These are phyloP conservation scores for Coemansia nantahalensis DNA, from an alignment of 192 early-diverging fungal genomes.

Conservation along the genomic window DNA sequence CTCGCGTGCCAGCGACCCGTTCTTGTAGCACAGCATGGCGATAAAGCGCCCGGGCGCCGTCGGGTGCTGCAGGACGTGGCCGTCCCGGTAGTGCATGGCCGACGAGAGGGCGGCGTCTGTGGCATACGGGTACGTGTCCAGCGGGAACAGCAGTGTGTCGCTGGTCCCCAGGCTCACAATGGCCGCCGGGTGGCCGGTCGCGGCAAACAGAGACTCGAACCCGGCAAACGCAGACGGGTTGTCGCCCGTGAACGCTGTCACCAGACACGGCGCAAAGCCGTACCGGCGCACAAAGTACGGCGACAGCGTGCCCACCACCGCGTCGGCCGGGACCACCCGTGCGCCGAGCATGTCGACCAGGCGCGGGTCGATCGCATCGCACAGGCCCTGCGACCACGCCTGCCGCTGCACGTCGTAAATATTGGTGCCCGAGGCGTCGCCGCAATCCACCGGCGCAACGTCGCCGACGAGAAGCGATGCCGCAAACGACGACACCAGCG, in stretches of 20 bases:
- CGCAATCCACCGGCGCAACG: constrained; percentile 61
- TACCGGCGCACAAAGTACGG: constrained; percentile 65
- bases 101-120: neutral
- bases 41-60: constrained; percentile 58
- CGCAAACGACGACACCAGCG: constrained; percentile 71
- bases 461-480: constrained; percentile 62
- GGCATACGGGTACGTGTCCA: constrained; percentile 35
- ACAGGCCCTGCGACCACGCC: constrained; percentile 18
- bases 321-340: constrained; percentile 38
- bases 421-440: constrained; percentile 83
- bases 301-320: constrained; percentile 51
- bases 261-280: constrained; percentile 61
- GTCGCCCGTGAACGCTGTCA: constrained; percentile 76
- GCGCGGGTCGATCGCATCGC: constrained; percentile 15
- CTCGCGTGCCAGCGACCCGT: constrained; percentile 80
- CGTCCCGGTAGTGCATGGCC: constrained; percentile 30
- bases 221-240: constrained; percentile 59
- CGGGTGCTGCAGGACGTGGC: constrained; percentile 67
- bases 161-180: constrained; percentile 78
- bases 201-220: constrained; percentile 56
- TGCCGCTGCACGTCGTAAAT: constrained; percentile 62
- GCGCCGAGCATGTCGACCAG: constrained; percentile 53
- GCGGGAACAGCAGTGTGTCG: constrained; percentile 69
- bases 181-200: constrained; percentile 38
- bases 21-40: constrained; percentile 82